Percentiles rank a stretch among this genome's conserved stretches.
Conservation (phyloP, 345 rosid species). For the Mallotus nudiflorus region DNA sequence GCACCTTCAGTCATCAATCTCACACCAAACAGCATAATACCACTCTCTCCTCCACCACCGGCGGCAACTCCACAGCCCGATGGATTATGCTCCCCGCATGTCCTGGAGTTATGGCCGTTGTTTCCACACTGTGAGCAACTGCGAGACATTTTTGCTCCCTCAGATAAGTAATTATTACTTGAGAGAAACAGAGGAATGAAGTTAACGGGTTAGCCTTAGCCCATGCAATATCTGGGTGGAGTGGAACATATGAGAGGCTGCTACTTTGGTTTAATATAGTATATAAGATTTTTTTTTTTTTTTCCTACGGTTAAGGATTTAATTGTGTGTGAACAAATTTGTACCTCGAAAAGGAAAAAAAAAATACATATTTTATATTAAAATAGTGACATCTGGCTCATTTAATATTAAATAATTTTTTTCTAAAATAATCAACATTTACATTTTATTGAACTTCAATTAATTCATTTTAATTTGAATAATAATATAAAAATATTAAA, state of each 20-base stretch:
- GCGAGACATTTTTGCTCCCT: conserved; percentile 40
- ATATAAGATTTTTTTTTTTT: no score
- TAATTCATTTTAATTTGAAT: no score
- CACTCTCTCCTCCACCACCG: conserved; percentile 38
- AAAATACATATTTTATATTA: no score
- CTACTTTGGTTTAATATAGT: not conserved
- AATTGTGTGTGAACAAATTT: not conserved
- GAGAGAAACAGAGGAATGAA: not conserved
- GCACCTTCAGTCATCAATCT: conserved; percentile 46
- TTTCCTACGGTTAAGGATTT: not conserved
- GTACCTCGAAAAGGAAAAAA: not conserved
- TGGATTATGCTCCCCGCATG: conserved; percentile 44
- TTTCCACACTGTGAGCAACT: conserved; percentile 70
- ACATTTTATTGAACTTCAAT: no score
- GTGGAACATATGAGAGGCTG: conserved; percentile 10
- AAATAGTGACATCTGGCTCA: no score
- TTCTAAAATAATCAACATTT: no score
- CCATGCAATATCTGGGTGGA: conserved; percentile 14
- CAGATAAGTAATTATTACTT: no score
- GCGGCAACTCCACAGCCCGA: conserved; percentile 9
- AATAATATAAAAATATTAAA: no score
- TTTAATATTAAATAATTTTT: no score
- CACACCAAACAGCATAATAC: conserved; percentile 74
- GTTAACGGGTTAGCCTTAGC: not conserved
- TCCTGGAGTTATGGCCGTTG: conserved; percentile 68